Evolutionary conservation across 1,284 basidiomycete species (phyloP).

Genomic region (Blastosporella zonata): DNA sequence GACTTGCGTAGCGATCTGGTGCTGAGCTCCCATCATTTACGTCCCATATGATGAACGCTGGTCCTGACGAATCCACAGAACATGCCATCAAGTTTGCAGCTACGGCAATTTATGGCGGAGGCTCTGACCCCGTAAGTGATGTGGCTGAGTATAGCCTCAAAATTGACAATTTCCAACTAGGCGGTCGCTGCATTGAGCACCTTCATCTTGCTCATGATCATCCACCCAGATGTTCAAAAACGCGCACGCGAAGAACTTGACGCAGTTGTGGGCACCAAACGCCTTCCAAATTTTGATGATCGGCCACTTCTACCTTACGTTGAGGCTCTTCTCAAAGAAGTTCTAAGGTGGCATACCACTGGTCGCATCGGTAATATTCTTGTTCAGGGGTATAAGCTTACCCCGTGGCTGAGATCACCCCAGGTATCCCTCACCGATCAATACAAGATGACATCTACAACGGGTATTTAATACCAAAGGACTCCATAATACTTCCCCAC

Average conservation of each 20-base stretch:
- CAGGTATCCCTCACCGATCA: slow-evolving; percentile 28
- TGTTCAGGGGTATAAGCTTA: background rate
- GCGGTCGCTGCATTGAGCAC: slow-evolving; percentile 11
- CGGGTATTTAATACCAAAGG: slow-evolving; percentile 40
- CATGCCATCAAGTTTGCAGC: slow-evolving; percentile 10
- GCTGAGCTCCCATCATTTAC: slow-evolving; percentile 14
- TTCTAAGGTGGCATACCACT: slow-evolving; percentile 29
- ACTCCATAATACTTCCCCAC: slow-evolving; percentile 36
- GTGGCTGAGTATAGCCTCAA: background rate
- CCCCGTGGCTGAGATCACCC: background rate
- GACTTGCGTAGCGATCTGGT: slow-evolving; percentile 13
- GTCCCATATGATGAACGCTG: slow-evolving; percentile 5
- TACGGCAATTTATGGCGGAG: slow-evolving; percentile 10
- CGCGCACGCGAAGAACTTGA: slow-evolving; percentile 31
- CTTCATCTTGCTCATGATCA: slow-evolving; percentile 13
- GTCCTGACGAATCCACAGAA: slow-evolving; percentile 9
- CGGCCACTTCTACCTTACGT: slow-evolving; percentile 32
- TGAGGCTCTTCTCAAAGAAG: slow-evolving; percentile 34
- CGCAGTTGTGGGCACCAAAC: slow-evolving; percentile 29
- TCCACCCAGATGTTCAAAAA: slow-evolving; percentile 11
- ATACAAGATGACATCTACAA: slow-evolving; percentile 30
- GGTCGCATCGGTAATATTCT: slow-evolving; percentile 15
- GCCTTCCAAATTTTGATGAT: slow-evolving; percentile 35
- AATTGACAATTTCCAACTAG: background rate
- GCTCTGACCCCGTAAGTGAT: slow-evolving; percentile 6